Conservation (phyloP, 805 yeast genomes). For the Barnettozyma salicaria region DNA sequence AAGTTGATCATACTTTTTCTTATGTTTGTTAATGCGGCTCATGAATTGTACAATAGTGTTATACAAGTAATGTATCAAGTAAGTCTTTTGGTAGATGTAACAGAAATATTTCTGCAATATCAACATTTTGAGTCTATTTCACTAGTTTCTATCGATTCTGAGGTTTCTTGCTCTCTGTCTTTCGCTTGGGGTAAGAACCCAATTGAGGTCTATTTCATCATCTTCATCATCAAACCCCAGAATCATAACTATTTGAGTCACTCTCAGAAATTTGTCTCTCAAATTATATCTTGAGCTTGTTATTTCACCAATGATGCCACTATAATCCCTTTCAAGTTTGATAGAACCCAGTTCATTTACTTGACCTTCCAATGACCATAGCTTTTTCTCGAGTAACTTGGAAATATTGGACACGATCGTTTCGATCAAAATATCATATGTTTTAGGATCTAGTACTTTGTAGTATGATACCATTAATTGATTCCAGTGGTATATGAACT, state of each 20-base stretch:
- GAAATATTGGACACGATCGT: constrained; percentile 52
- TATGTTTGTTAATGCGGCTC: no score
- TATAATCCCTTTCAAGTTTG: constrained; percentile 75
- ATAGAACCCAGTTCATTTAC: constrained; percentile 81
- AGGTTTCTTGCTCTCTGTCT: constrained; percentile 54
- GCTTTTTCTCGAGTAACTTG: constrained; percentile 52
- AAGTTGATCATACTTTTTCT: no score
- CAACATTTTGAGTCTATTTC: no score
- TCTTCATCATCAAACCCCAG: constrained; percentile 76
- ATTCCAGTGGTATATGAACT: constrained; percentile 63
- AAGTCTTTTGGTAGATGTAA: no score
- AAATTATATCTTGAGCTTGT: constrained; percentile 68
- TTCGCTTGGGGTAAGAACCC: constrained; percentile 79
- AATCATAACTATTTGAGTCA: constrained; percentile 79
- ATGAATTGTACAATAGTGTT: no score
- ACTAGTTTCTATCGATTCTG: constrained; percentile 41
- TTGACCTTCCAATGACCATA: constrained; percentile 59
- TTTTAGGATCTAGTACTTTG: constrained; percentile 47
- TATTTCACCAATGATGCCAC: constrained; percentile 64
- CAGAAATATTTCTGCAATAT: no score
- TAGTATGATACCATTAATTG: constrained; percentile 58
- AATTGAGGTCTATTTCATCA: constrained; percentile 44
- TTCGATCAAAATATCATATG: constrained; percentile 44
- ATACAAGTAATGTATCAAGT: no score
- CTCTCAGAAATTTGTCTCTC: constrained; percentile 70